These are phyloP conservation scores for Salicornia ramosissima DNA, from an alignment of 148 eudicot species.

Conservation along the genomic window DNA sequence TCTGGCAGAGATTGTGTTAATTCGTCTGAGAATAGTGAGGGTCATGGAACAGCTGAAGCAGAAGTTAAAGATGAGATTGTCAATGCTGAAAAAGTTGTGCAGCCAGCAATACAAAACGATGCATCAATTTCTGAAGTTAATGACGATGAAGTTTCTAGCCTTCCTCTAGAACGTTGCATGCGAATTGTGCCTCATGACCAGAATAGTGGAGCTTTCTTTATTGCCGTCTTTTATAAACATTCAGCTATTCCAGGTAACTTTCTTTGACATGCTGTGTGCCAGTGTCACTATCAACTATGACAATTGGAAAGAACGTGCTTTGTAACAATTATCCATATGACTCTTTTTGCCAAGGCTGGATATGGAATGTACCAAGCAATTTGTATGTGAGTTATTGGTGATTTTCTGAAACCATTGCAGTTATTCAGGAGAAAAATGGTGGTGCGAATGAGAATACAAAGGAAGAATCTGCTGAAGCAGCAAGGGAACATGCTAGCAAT, in stretches of 20 bases:
- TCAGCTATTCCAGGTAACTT: slow-evolving; percentile 71
- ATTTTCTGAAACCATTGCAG: slow-evolving; percentile 30
- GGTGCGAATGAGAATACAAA: slow-evolving; percentile 20
- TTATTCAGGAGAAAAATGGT: slow-evolving; percentile 35
- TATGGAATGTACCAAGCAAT: neutral
- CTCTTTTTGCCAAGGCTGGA: neutral
- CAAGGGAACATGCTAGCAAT: slow-evolving; percentile 23
- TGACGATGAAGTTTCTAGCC: slow-evolving; percentile 56
- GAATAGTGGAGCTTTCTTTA: slow-evolving; percentile 91
- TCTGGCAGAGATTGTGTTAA: slow-evolving; percentile 49
- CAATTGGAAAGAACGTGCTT: neutral
- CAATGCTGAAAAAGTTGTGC: slow-evolving; percentile 22
- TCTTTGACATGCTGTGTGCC: neutral
- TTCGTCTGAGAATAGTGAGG: slow-evolving; percentile 29
- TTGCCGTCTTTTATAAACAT: slow-evolving; percentile 76
- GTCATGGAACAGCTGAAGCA: slow-evolving; percentile 19
- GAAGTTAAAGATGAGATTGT: slow-evolving; percentile 27
- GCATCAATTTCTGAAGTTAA: slow-evolving; percentile 27
- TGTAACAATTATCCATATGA: neutral
- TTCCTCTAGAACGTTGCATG: slow-evolving; percentile 93
- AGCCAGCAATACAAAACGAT: slow-evolving; percentile 21
- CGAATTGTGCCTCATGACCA: slow-evolving; percentile 98
- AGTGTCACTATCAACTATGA: neutral
- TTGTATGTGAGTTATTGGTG: neutral
- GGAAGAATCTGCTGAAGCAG: slow-evolving; percentile 26